These are phyloP conservation scores for Hyphopichia pseudoburtonii DNA, from an alignment of 1,139 yeast species.

Conservation along the genomic window DNA sequence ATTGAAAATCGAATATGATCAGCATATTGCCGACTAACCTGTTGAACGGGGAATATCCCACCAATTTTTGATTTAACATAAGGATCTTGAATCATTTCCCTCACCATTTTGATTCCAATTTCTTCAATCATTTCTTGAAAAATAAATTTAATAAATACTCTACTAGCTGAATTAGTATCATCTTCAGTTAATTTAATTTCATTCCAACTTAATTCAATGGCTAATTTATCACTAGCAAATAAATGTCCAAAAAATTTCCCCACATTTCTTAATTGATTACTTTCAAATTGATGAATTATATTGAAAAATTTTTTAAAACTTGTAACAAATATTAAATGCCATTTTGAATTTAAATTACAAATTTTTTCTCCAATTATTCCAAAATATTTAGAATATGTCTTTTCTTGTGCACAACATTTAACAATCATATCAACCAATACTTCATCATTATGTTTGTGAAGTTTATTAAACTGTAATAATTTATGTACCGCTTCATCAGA, in stretches of 20 bases:
- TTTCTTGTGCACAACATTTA: slow-evolving; percentile 84
- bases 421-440: slow-evolving; percentile 73
- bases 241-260: slow-evolving; percentile 89
- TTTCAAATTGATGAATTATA: slow-evolving; percentile 65
- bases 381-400: slow-evolving; percentile 81
- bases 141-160: slow-evolving; percentile 79
- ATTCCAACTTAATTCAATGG: slow-evolving; percentile 51
- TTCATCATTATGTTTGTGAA: slow-evolving; percentile 26
- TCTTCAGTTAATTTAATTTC: slow-evolving; percentile 63
- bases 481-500: slow-evolving; percentile 94
- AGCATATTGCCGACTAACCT: slow-evolving; percentile 41
- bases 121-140: slow-evolving; percentile 83
- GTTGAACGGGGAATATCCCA: slow-evolving; percentile 51
- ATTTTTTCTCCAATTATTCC: slow-evolving; percentile 78
- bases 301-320: slow-evolving; percentile 59
- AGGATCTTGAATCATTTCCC: slow-evolving; percentile 45
- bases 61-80: slow-evolving; percentile 46
- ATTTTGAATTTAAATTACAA: slow-evolving; percentile 46
- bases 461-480: slow-evolving; percentile 50
- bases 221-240: slow-evolving; percentile 67
- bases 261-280: slow-evolving; percentile 72
- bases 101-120: slow-evolving; percentile 56
- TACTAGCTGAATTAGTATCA: slow-evolving; percentile 73
- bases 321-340: slow-evolving; percentile 56
- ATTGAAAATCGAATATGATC: slow-evolving; percentile 78